Evolutionary conservation across 1,139 yeast genomes (phyloP).

Genomic region (Pneumocystis jirovecii): DNA sequence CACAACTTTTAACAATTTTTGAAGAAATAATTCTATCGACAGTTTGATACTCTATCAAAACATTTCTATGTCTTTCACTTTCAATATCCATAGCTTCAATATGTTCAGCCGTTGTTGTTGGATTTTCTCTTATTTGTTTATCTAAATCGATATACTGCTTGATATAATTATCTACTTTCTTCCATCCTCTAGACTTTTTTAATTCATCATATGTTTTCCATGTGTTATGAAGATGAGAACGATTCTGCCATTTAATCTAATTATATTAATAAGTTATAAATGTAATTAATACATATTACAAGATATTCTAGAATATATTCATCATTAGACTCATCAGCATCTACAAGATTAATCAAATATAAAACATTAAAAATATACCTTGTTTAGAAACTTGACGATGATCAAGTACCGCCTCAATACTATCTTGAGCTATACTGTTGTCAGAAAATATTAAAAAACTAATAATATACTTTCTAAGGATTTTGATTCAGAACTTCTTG

Average conservation of each 20-base stretch:
- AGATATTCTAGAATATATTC: not conserved
- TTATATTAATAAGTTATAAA: not conserved
- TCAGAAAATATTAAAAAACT: not conserved
- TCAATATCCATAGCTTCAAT: conserved; percentile 81
- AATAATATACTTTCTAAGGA: conserved; percentile 8
- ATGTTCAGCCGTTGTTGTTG: conserved; percentile 73
- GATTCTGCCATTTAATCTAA: conserved; percentile 71
- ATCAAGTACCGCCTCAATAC: not conserved
- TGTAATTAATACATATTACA: not conserved
- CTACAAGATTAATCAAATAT: conserved; percentile 17
- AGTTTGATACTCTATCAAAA: conserved; percentile 63
- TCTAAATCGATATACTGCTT: conserved; percentile 61
- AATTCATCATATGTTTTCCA: conserved; percentile 69
- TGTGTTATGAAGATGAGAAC: conserved; percentile 85
- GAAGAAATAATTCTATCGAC: conserved; percentile 86
- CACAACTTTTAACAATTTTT: conserved; percentile 7
- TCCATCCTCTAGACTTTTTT: conserved; percentile 49
- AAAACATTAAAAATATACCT: conserved; percentile 17
- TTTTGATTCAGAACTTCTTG: conserved; percentile 5
- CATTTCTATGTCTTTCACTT: conserved; percentile 68
- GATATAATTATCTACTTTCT: conserved; percentile 80
- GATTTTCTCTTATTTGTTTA: conserved; percentile 60
- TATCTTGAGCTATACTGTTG: not conserved
- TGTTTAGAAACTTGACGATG: conserved; percentile 12
- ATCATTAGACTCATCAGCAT: conserved; percentile 12